Evolutionary conservation across 805 yeast genomes (phyloP), one percentile per base, ranked within the genome.

Genomic region (Metschnikowia cubensis): DNA sequence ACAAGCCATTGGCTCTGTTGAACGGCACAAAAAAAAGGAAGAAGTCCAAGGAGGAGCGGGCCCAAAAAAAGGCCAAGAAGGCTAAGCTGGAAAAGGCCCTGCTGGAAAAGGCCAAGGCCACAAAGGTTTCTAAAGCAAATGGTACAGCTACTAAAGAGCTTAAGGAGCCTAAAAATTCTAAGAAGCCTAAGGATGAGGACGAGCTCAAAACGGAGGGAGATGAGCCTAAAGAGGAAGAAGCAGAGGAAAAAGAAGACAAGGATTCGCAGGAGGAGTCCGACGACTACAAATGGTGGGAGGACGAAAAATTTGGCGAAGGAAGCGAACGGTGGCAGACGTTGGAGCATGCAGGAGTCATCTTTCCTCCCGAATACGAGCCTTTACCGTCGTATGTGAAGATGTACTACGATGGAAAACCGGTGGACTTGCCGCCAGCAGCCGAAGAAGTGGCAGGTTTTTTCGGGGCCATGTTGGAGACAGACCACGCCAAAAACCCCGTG

Each of bases 391-490:
- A 81, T 59, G 87, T 91, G 36, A 88, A 86, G 62, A 59, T 92
- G 47, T 76, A 80, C 51, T 91, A 92, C 61, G 85, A 86, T 57
- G 89, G 88, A 0, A 76, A 80, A 56, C 87, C 94, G 0, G 91
- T 91, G 0, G 73, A 73, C 29, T 73, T 92, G 50, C 92, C 96
- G 1, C 69, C 73, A 0, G 87, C 76, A 49, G 97, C 97, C 2
- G 99, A 92, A 68, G 98, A 92, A 67, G 97, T 92, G 34, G 98
- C 97, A 0, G 97, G 97, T 0, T 92, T 90, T 62, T 92, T 78
- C 66, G 98, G 86, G 8, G 96, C 96, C 5, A 77, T 92, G 81
- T 55, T 91, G 40, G 90, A 88, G 56, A 79, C 90, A 1, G 97
- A 92, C 56, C 97, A 92, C 68, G 94, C 90, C 11, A 79, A 83